Evolutionary conservation across 2,329 filamentous ascomycete genomes (phyloP).

Genomic region (Exophiala sp.): DNA sequence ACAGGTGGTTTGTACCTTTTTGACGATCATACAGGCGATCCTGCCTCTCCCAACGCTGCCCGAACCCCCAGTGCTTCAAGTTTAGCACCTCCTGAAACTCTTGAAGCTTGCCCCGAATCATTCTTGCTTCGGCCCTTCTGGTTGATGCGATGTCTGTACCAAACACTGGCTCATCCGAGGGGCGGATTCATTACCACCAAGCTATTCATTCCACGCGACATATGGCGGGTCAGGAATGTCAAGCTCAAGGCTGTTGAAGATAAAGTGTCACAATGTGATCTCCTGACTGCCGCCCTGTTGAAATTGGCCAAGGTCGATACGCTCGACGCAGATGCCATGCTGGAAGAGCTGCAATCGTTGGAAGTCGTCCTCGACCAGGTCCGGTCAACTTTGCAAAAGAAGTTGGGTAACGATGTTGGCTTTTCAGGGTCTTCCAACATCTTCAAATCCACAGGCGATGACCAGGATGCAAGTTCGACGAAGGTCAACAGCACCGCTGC

Average conservation of each 20-base stretch:
- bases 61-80: conserved; percentile 60
- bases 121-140: conserved; percentile 91
- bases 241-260: conserved; percentile 89
- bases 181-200: conserved; percentile 89
- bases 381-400: conserved; percentile 68
- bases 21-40: conserved; percentile 71
- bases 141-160: conserved; percentile 91
- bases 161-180: conserved; percentile 83
- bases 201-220: conserved; percentile 84
- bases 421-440: conserved; percentile 65
- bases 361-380: conserved; percentile 83
- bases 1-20: conserved; percentile 72
- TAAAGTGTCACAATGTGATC: conserved; percentile 86
- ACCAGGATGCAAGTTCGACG: conserved; percentile 43
- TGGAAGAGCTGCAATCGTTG: conserved; percentile 89
- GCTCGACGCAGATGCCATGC: conserved; percentile 80
- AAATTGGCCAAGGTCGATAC: conserved; percentile 81
- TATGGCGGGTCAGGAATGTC: conserved; percentile 89
- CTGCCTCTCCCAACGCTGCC: conserved; percentile 43
- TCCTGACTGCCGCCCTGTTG: conserved; percentile 78
- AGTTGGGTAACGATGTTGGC: conserved; percentile 88
- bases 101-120: conserved; percentile 89
- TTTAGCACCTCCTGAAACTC: conserved; percentile 52
- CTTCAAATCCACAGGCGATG: conserved; percentile 60
- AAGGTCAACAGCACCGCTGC: conserved; percentile 57